Conservation (phyloP, 768 basidiomycete genomes). For the Tricholomella constricta region DNA sequence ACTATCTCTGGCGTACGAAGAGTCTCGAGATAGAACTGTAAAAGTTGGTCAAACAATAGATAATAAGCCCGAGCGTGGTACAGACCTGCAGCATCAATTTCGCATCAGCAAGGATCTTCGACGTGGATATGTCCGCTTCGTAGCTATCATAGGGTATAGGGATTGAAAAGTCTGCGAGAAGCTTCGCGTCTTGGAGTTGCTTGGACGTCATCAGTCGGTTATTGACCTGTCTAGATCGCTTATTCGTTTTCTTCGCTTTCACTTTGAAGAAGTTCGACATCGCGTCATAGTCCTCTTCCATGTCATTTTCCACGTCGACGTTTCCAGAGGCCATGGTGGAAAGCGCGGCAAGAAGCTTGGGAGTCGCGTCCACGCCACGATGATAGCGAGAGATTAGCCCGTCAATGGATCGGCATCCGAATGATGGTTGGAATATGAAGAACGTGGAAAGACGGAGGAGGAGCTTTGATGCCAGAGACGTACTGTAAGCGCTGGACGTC, state of each 20-base stretch:
- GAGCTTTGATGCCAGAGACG: constrained; percentile 13
- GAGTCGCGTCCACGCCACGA: constrained; percentile 5
- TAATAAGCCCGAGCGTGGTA: not conserved
- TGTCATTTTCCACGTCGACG: not conserved
- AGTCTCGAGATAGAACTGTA: constrained; percentile 20
- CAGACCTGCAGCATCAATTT: constrained; percentile 22
- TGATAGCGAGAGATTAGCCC: constrained; percentile 2
- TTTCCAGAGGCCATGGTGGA: not conserved
- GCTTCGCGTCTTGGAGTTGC: constrained; percentile 10
- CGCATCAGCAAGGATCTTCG: constrained; percentile 14
- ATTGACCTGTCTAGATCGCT: not conserved
- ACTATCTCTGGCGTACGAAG: constrained; percentile 16
- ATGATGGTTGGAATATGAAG: constrained; percentile 4
- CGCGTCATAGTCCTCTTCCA: not conserved
- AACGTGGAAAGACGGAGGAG: constrained; percentile 7
- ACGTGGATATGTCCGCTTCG: constrained; percentile 10
- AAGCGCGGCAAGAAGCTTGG: constrained; percentile 10
- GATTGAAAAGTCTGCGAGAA: constrained; percentile 12
- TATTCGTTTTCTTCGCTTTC: constrained; percentile 2
- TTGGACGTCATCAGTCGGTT: not conserved
- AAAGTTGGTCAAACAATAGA: not conserved
- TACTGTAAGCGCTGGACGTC: constrained; percentile 1
- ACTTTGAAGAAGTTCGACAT: constrained; percentile 1
- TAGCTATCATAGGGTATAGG: constrained; percentile 2
- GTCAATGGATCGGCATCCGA: not conserved